Conservation (phyloP, 176 grass and related monocot genomes). For the Hordeum marinum region DNA sequence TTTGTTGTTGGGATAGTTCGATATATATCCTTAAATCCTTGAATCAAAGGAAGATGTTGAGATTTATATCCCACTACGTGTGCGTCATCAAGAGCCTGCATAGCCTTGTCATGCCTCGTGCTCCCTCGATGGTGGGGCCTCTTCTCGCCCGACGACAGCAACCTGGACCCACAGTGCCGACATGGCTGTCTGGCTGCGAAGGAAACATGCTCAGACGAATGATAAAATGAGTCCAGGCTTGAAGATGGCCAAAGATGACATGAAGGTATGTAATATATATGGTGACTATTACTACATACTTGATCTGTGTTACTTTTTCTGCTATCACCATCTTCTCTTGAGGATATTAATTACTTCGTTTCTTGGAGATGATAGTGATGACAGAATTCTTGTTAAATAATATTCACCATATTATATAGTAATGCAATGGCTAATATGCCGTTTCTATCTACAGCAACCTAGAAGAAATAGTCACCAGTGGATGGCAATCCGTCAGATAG, state of each 20-base stretch:
- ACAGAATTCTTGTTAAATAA: no score
- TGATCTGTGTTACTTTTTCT: slow-evolving; percentile 10
- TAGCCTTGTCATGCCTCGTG: no score
- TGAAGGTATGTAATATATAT: slow-evolving; percentile 34
- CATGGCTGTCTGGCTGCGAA: slow-evolving; percentile 28
- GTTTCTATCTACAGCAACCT: no score
- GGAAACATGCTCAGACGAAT: slow-evolving; percentile 37
- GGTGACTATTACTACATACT: slow-evolving; percentile 12
- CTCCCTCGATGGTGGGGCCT: no score
- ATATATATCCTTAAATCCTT: no score
- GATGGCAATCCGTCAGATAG: slow-evolving; percentile 10
- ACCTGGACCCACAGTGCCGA: background rate
- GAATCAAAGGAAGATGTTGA: no score
- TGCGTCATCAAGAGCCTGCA: no score
- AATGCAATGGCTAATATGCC: background rate
- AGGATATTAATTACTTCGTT: background rate
- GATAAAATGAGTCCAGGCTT: slow-evolving; percentile 48
- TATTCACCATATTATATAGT: background rate
- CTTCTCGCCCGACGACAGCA: no score
- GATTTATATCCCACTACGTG: no score
- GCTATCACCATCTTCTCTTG: background rate
- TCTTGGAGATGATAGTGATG: background rate
- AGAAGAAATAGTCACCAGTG: background rate
- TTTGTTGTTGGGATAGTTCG: no score
- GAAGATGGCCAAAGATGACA: slow-evolving; percentile 5